Percentiles rank a stretch among this genome's conserved stretches.
Conservation (phyloP, 1,284 basidiomycete species). For the Tetrapyrgos nigripes region DNA sequence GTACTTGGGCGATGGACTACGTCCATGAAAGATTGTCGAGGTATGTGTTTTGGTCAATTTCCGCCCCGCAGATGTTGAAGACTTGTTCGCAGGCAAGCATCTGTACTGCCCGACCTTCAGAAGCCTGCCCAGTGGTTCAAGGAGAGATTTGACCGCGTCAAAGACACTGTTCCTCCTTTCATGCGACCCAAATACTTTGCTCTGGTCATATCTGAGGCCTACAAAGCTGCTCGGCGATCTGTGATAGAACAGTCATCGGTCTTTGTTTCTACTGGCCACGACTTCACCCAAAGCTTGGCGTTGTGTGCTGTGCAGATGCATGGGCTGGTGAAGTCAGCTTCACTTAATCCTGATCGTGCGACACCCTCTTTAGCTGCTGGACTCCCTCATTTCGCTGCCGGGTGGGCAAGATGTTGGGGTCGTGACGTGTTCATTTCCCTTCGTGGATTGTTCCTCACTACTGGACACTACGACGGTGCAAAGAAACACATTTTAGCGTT, state of each 20-base stretch:
- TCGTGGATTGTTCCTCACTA: slow-evolving; percentile 90
- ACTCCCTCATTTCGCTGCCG: slow-evolving; percentile 88
- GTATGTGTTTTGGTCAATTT: slow-evolving; percentile 50
- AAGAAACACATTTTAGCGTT: slow-evolving; percentile 90
- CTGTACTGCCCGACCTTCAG: slow-evolving; percentile 69
- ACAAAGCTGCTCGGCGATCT: slow-evolving; percentile 84
- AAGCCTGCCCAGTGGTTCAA: slow-evolving; percentile 84
- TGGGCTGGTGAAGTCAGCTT: slow-evolving; percentile 88
- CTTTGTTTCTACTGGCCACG: slow-evolving; percentile 83
- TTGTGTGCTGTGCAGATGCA: slow-evolving; percentile 92
- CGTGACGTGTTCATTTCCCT: slow-evolving; percentile 95
- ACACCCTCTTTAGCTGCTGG: slow-evolving; percentile 93
- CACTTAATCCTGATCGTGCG: slow-evolving; percentile 72
- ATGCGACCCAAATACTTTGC: slow-evolving; percentile 95
- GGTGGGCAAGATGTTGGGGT: slow-evolving; percentile 98
- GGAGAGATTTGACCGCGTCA: slow-evolving; percentile 83
- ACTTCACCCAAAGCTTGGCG: slow-evolving; percentile 90
- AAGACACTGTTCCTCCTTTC: slow-evolving; percentile 78
- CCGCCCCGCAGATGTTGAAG: slow-evolving; percentile 12
- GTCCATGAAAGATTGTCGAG: slow-evolving; percentile 72
- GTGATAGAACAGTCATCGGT: slow-evolving; percentile 88
- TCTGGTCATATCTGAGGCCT: slow-evolving; percentile 86
- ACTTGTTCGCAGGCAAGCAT: slow-evolving; percentile 61
- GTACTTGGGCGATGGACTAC: slow-evolving; percentile 92
- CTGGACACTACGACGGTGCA: slow-evolving; percentile 88